Evolutionary conservation across 1,139 yeast genomes (phyloP), one percentile per base, ranked within the genome.

Genomic region (Sugiyamaella neomexicana): DNA sequence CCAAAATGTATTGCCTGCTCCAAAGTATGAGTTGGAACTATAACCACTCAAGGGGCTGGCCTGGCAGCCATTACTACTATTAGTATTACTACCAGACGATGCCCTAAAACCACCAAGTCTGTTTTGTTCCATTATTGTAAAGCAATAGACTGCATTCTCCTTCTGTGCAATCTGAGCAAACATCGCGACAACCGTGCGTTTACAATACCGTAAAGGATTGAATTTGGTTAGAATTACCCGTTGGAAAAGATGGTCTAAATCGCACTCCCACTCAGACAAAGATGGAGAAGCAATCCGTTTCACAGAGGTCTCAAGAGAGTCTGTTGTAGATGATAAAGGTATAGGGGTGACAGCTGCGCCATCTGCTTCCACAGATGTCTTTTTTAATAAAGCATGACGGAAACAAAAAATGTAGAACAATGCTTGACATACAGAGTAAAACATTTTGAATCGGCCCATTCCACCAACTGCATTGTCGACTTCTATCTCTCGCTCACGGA

Each of bases 361-460:
- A 46, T 59, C 62, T 13, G 62, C 66, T 23, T 37, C 41, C 5
- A 20, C 25, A 13, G 13, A 23, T 45, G 69, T 71, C 16, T 53
- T 74, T 62, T 82, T 79, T 58, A 93, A 76, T 49, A 80, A 69
- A 46, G 80, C 72, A 69, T 88, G 88, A 59, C 97, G 80, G 72
- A 91, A 93, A 67, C 98, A 93, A 68, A 91, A 90, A 37, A 93
- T 89, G 70, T 93, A 93, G 61, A 95, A 78, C 53, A 93, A 73
- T 0, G 97, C 90, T 73, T 93, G 99, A 65, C 89, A 86, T 2
- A 95, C 89, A n/a, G 97, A 89, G 67, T 91, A 93, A 62, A 93
- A 89, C 68, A 90, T 78, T 65, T 86, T 86, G 72, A 90, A 91
- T 58, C 95, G 64, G 34, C 74, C 70, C 76, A 75, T 73, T 23